Conservation (phyloP, 306 rosid species). For the Alnus glutinosa region DNA sequence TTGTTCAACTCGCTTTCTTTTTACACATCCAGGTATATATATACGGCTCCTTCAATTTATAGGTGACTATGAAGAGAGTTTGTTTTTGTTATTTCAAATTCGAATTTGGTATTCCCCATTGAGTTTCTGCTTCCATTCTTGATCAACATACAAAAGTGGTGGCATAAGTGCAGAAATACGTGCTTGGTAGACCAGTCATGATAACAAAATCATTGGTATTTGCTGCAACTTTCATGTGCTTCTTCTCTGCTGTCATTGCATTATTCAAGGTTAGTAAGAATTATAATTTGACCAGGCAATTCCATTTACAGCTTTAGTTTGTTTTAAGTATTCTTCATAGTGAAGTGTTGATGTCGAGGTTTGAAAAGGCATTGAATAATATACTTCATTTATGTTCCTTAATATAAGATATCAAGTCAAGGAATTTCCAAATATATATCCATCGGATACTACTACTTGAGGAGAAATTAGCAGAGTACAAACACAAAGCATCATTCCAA, state of each 20-base stretch:
- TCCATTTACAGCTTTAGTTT: not conserved
- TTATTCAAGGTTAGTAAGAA: constrained; percentile 23
- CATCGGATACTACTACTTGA: too few relatives aligned
- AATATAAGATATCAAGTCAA: not conserved
- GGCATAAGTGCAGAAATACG: constrained; percentile 17
- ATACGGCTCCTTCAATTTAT: not conserved
- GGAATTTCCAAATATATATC: not conserved
- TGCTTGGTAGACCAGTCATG: constrained; percentile 20
- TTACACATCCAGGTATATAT: constrained; percentile 29
- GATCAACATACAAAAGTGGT: not conserved
- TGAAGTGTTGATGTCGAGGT: not conserved
- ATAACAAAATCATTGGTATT: constrained; percentile 28
- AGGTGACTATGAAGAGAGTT: not conserved
- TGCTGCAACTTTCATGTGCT: constrained; percentile 28
- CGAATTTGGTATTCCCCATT: not conserved
- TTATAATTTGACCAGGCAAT: not conserved
- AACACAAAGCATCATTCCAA: too few relatives aligned
- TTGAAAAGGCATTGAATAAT: not conserved
- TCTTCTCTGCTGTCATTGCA: constrained; percentile 32
- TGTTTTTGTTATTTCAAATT: too few relatives aligned
- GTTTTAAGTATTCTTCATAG: not conserved
- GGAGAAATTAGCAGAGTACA: too few relatives aligned
- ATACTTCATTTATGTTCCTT: not conserved
- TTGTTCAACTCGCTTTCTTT: constrained; percentile 28
- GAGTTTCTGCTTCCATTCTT: not conserved